Evolutionary conservation across 2,329 filamentous ascomycete genomes (phyloP).

Genomic region (Monilinia polystroma): DNA sequence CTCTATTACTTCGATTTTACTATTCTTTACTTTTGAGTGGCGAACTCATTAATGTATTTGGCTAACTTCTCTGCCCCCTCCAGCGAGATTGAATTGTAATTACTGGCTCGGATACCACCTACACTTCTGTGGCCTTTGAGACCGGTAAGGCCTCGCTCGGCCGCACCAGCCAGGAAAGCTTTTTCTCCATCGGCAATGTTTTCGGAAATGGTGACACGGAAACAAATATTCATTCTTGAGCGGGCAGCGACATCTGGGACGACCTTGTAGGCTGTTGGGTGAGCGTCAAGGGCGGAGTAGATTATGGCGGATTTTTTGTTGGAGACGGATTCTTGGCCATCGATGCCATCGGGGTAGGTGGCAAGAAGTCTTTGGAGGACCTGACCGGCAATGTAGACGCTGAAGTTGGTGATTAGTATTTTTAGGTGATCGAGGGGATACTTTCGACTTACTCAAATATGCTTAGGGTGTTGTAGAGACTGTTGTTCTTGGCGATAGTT

Average conservation of each 20-base stretch:
- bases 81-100: slow-evolving; percentile 81
- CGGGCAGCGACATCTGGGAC: slow-evolving; percentile 74
- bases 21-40: slow-evolving; percentile 33
- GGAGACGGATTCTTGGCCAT: slow-evolving; percentile 72
- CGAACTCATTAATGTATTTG: slow-evolving; percentile 58
- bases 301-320: slow-evolving; percentile 73
- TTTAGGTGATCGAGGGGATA: background rate
- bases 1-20: too few relatives aligned
- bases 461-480: slow-evolving; percentile 90
- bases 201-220: slow-evolving; percentile 58
- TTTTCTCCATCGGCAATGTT: slow-evolving; percentile 65
- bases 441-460: slow-evolving; percentile 70
- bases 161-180: slow-evolving; percentile 63
- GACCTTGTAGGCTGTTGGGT: slow-evolving; percentile 67
- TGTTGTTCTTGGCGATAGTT: slow-evolving; percentile 87
- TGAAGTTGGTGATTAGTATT: slow-evolving; percentile 34
- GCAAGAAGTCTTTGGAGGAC: slow-evolving; percentile 75
- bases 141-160: slow-evolving; percentile 70
- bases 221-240: slow-evolving; percentile 95
- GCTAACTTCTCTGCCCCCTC: slow-evolving; percentile 67
- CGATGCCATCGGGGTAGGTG: slow-evolving; percentile 65
- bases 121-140: slow-evolving; percentile 88
- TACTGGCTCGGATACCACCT: slow-evolving; percentile 80
- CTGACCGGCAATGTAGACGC: slow-evolving; percentile 86
- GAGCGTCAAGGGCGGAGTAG: slow-evolving; percentile 73